Conservation (phyloP, 73 alveolate species). For the Diophrys appendiculata region DNA sequence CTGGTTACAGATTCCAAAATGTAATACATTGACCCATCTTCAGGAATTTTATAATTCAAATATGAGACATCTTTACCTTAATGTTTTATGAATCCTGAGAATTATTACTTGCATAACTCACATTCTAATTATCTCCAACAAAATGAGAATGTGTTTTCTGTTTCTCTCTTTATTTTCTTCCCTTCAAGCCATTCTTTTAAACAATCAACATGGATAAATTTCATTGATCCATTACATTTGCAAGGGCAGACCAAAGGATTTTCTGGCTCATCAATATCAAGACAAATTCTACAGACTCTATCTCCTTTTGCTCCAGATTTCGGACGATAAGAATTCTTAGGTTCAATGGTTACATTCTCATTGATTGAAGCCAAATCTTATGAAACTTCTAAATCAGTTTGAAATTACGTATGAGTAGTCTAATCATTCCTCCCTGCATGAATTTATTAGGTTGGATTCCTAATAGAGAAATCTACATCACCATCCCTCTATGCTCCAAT, state of each 20-base stretch:
- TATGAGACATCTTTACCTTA: background rate
- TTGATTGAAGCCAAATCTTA: no score
- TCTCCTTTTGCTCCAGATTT: slow-evolving; percentile 15
- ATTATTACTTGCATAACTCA: slow-evolving; percentile 89
- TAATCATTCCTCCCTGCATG: background rate
- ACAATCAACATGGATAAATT: slow-evolving; percentile 29
- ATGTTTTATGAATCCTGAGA: slow-evolving; percentile 19
- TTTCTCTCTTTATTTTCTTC: slow-evolving; percentile 33
- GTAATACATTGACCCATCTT: background rate
- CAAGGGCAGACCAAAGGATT: slow-evolving; percentile 60
- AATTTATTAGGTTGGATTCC: background rate
- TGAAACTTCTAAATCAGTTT: no score
- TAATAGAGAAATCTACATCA: background rate
- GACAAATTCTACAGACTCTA: slow-evolving; percentile 82
- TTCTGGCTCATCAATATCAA: slow-evolving; percentile 11
- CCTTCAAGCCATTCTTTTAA: slow-evolving; percentile 27
- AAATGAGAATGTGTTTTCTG: slow-evolving; percentile 48
- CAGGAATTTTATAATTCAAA: background rate
- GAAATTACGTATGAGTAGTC: background rate
- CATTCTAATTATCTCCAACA: slow-evolving; percentile 88
- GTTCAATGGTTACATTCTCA: no score
- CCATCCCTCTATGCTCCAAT: background rate
- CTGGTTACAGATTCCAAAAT: slow-evolving; percentile 16
- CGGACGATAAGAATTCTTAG: no score
- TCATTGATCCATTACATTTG: slow-evolving; percentile 28